Conservation (phyloP, 495 filamentous ascomycete genomes). For the Trichoderma erinaceum region DNA sequence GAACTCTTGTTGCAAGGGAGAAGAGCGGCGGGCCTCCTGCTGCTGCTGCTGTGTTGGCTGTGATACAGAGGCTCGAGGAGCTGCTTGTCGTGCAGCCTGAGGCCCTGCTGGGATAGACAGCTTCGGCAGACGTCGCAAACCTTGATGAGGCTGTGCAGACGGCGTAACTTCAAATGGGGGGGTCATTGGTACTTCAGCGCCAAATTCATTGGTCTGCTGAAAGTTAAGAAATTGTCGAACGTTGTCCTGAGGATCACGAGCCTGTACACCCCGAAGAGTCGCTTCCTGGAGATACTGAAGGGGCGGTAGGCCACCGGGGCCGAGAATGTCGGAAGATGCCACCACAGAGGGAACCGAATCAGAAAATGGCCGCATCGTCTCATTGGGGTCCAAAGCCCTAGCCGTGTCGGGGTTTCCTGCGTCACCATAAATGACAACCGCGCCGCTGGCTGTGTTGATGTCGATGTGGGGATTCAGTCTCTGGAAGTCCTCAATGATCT, state of each 20-base stretch:
- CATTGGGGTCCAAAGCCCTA: slow-evolving; percentile 33
- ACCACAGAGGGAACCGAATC: slow-evolving; percentile 66
- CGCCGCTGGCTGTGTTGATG: slow-evolving; percentile 47
- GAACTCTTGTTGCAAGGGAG: slow-evolving; percentile 31
- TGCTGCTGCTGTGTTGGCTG: slow-evolving; percentile 25
- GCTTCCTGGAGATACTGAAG: slow-evolving; percentile 65
- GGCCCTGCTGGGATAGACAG: slow-evolving; percentile 45
- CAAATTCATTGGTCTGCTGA: slow-evolving; percentile 53
- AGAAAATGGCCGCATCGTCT: slow-evolving; percentile 24
- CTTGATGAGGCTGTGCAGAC: slow-evolving; percentile 34
- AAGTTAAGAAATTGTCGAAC: slow-evolving; percentile 81
- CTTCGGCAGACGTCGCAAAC: slow-evolving; percentile 52
- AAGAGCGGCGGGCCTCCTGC: slow-evolving; percentile 25
- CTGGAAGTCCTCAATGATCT: slow-evolving; percentile 58
- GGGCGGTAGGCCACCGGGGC: slow-evolving; percentile 53
- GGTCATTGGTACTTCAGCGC: slow-evolving; percentile 48
- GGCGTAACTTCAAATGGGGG: slow-evolving; percentile 49
- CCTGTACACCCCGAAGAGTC: slow-evolving; percentile 57
- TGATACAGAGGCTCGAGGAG: slow-evolving; percentile 22
- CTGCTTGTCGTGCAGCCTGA: slow-evolving; percentile 19
- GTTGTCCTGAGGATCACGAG: slow-evolving; percentile 81
- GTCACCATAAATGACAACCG: slow-evolving; percentile 61
- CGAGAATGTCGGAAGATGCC: slow-evolving; percentile 85
- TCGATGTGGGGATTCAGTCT: slow-evolving; percentile 60
- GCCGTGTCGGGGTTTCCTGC: slow-evolving; percentile 65